phyloP scores from a whole-genome alignment of 495 filamentous ascomycete genomes.

The Tuber microsphaerosporum region DNA sequence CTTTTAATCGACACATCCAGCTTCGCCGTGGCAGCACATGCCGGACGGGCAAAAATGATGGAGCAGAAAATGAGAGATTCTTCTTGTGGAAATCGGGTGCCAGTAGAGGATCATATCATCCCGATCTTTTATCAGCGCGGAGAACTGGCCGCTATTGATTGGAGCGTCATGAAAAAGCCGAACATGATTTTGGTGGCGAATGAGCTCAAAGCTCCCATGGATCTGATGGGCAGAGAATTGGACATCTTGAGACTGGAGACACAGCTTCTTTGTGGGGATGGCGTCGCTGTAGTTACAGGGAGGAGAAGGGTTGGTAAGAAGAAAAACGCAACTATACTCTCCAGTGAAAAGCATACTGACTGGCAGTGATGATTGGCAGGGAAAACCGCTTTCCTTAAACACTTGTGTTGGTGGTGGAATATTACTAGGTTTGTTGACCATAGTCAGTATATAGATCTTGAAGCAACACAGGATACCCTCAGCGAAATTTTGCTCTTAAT shows the following conservation, averaged over 20 bases:
- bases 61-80: constrained; percentile 11
- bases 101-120: constrained; percentile 21
- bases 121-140: constrained; percentile 24
- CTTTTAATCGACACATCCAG: constrained; percentile 15
- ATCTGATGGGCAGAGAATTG: not conserved
- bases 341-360: not conserved
- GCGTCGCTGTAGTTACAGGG: not conserved
- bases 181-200: not conserved
- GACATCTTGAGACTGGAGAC: not conserved
- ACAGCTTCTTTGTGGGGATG: not conserved
- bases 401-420: not conserved
- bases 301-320: not conserved
- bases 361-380: not conserved
- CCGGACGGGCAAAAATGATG: constrained; percentile 22
- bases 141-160: not conserved
- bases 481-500: not conserved
- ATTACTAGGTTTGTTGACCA: not conserved
- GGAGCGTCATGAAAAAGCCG: not conserved
- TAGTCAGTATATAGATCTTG: not conserved
- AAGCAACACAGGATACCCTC: not conserved
- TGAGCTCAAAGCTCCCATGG: not conserved
- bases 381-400: not conserved
- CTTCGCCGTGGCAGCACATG: constrained; percentile 19
- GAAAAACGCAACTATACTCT: not conserved
- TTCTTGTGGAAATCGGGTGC: constrained; percentile 15